These are phyloP conservation scores for Beauveria scarabaeidicola DNA, from an alignment of 2,329 filamentous ascomycete species.

Conservation along the genomic window DNA sequence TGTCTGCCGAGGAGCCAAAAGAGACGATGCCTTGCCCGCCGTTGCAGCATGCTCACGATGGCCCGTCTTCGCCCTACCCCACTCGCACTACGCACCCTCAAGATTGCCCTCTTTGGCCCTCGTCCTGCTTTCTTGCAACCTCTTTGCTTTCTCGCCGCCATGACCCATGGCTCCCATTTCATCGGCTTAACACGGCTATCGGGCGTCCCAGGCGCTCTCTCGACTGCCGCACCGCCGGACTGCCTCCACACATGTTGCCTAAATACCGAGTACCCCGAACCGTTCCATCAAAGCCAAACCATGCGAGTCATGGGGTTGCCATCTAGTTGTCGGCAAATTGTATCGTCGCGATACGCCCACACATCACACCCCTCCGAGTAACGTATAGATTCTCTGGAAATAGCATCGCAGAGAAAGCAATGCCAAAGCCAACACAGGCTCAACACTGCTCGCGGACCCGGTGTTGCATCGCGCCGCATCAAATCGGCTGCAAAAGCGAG, in stretches of 20 bases:
- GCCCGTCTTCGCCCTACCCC: not conserved
- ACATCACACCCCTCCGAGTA: not conserved
- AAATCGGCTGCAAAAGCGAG: not conserved
- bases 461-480: not conserved
- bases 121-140: not conserved
- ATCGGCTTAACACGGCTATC: constrained; percentile 2
- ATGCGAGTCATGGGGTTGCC: constrained; percentile 2
- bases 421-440: not conserved
- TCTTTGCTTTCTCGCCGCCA: not conserved
- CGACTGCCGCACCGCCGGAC: not conserved
- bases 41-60: not conserved
- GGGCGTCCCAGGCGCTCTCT: not conserved
- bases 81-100: not conserved
- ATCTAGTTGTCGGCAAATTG: not conserved
- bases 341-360: not conserved
- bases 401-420: not conserved
- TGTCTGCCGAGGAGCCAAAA: not conserved
- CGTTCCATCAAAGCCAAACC: not conserved
- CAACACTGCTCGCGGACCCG: not conserved
- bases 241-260: not conserved
- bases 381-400: not conserved
- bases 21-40: not conserved
- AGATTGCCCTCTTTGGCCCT: not conserved
- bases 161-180: not conserved
- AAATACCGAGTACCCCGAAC: not conserved